A percentile compares a stretch with the other conserved stretches of the same genome.
phyloP scores from a whole-genome alignment of 495 filamentous ascomycete species.

The Lasiosphaeris hirsuta region DNA sequence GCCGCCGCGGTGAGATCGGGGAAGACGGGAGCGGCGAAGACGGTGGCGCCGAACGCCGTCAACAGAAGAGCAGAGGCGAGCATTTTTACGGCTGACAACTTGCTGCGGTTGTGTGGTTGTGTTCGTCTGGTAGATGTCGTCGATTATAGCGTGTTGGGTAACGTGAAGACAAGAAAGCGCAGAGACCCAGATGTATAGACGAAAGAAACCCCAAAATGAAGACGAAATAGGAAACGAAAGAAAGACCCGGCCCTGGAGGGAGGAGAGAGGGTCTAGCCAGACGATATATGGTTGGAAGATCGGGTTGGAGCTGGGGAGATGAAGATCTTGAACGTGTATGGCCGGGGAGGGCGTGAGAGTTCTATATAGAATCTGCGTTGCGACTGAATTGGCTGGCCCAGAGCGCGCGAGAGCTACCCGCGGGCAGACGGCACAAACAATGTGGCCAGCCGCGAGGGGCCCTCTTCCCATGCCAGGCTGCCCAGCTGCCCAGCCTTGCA shows the following conservation, averaged over 20 bases:
- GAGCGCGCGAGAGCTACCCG: conserved; percentile 4
- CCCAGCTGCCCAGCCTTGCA: conserved; percentile 1
- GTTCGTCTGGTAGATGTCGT: conserved; percentile 10
- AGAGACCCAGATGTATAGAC: conserved; percentile 24
- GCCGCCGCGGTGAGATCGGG: conserved; percentile 36
- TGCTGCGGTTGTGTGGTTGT: neutral
- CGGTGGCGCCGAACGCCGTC: conserved; percentile 45
- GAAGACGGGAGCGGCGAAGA: conserved; percentile 46
- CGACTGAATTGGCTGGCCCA: conserved; percentile 1
- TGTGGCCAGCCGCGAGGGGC: neutral
- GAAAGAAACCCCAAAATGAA: conserved; percentile 26
- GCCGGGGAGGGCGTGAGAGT: conserved; percentile 7
- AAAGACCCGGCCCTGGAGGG: conserved; percentile 20
- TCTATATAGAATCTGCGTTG: conserved; percentile 17
- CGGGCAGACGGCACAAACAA: conserved; percentile 5
- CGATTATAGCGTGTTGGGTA: neutral
- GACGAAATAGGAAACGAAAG: conserved; percentile 29
- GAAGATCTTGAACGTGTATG: conserved; percentile 1
- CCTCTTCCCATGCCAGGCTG: neutral
- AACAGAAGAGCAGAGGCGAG: conserved; percentile 41
- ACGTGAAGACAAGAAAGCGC: conserved; percentile 28
- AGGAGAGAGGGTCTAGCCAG: neutral
- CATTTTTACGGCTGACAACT: conserved; percentile 33
- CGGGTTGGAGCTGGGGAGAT: conserved; percentile 10
- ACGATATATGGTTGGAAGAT: conserved; percentile 16